A percentile compares a stretch with the other conserved stretches of the same genome.
Evolutionary conservation across 1,284 basidiomycete species (phyloP).

Genomic region (Farysia itapuensis): DNA sequence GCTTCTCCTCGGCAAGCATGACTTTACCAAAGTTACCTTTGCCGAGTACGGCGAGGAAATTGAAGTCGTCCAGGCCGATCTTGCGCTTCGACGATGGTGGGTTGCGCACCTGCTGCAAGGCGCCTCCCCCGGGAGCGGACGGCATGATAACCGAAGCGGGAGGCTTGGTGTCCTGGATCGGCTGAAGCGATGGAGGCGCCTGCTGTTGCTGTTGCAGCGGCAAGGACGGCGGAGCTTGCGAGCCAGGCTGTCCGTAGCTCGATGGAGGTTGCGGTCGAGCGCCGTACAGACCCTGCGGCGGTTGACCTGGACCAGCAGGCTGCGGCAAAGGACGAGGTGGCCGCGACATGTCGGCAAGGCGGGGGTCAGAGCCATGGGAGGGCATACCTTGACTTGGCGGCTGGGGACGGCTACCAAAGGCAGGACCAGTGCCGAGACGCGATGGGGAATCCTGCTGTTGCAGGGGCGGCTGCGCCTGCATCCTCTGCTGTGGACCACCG

Average conservation of each 20-base stretch:
- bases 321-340: slow-evolving; percentile 38
- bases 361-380: slow-evolving; percentile 7
- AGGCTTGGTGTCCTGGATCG: neutral
- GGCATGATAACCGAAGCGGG: neutral
- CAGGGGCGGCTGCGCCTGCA: slow-evolving; percentile 17
- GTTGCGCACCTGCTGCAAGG: slow-evolving; percentile 17
- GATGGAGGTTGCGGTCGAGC: slow-evolving; percentile 19
- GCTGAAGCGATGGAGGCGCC: neutral
- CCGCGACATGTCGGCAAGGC: slow-evolving; percentile 22
- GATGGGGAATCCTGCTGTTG: slow-evolving; percentile 6
- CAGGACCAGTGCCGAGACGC: slow-evolving; percentile 12
- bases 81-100: slow-evolving; percentile 68
- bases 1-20: slow-evolving; percentile 99
- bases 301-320: slow-evolving; percentile 12
- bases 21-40: slow-evolving; percentile 99
- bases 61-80: slow-evolving; percentile 97
- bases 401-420: slow-evolving; percentile 21
- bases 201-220: slow-evolving; percentile 8
- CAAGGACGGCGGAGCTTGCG: slow-evolving; percentile 6
- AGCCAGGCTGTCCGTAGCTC: slow-evolving; percentile 5
- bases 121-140: neutral
- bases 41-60: slow-evolving; percentile 95
- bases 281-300: slow-evolving; percentile 22
- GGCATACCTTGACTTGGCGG: slow-evolving; percentile 15
- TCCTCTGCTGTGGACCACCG: slow-evolving; percentile 8